These are phyloP conservation scores for Sherardia arvensis DNA, from an alignment of 257 asterid genomes.

Conservation along the genomic window DNA sequence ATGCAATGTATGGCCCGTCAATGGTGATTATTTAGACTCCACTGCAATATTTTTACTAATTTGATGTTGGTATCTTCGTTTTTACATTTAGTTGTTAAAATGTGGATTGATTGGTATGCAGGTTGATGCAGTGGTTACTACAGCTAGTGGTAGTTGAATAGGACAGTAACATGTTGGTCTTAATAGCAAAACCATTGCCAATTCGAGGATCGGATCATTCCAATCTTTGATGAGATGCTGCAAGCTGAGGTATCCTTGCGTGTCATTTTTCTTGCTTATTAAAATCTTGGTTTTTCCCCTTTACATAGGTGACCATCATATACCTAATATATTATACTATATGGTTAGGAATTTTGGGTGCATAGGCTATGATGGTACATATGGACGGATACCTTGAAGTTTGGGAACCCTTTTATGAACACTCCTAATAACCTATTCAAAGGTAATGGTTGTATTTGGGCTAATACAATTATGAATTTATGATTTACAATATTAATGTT, in stretches of 20 bases:
- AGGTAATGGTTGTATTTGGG: slow-evolving; percentile 27
- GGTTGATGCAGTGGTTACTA: slow-evolving; percentile 91
- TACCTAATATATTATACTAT: not conserved
- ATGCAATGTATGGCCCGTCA: too few relatives aligned
- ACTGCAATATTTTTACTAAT: too few relatives aligned
- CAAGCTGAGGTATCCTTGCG: slow-evolving; percentile 45
- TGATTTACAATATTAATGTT: slow-evolving; percentile 88
- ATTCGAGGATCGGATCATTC: slow-evolving; percentile 96
- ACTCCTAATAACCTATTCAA: not conserved
- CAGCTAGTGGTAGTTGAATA: slow-evolving; percentile 97
- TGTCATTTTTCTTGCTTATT: not conserved
- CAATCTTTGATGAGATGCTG: slow-evolving; percentile 79
- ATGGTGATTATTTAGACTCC: too few relatives aligned
- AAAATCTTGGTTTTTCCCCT: not conserved
- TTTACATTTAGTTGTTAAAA: not conserved
- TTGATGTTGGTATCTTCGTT: not conserved
- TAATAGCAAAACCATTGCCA: slow-evolving; percentile 93
- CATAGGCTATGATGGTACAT: not conserved
- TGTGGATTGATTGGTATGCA: slow-evolving; percentile 18
- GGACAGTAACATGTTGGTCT: slow-evolving; percentile 70
- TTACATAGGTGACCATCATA: not conserved
- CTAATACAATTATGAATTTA: slow-evolving; percentile 88
- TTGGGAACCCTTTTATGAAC: not conserved
- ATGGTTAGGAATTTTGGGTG: not conserved
- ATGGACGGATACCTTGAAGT: too few relatives aligned